A percentile compares a stretch with the other conserved stretches of the same genome.
phyloP scores from a whole-genome alignment of 192 early-diverging fungal genomes.

The Rhizophlyctis rosea region DNA sequence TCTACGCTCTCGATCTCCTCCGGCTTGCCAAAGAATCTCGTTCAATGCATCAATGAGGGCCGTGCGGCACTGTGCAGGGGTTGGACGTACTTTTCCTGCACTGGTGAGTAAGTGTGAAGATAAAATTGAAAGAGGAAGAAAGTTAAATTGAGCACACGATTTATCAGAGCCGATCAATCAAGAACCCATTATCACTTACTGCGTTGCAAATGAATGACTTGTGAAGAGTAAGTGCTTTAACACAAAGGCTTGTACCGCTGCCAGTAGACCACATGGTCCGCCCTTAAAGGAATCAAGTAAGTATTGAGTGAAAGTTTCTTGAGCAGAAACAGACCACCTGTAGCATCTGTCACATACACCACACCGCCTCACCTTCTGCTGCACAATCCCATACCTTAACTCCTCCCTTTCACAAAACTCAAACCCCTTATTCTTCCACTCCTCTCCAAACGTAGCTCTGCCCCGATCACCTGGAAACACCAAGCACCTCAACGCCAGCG shows the following conservation, averaged over 20 bases:
- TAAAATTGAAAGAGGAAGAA: not conserved
- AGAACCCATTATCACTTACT: constrained; percentile 18
- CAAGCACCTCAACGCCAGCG: not conserved
- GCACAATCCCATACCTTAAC: constrained; percentile 44
- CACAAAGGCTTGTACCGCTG: constrained; percentile 43
- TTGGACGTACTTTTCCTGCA: constrained; percentile 25
- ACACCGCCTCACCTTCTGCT: constrained; percentile 40
- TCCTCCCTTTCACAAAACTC: not conserved
- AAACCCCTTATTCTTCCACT: not conserved
- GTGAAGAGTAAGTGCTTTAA: constrained; percentile 40
- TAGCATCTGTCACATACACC: too few relatives aligned
- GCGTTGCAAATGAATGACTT: constrained; percentile 16
- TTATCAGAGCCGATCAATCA: too few relatives aligned
- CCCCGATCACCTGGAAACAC: not conserved
- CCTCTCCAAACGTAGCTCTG: not conserved
- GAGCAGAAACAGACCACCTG: too few relatives aligned
- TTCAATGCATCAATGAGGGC: constrained; percentile 37
- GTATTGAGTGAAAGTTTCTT: too few relatives aligned
- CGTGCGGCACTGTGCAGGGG: constrained; percentile 10
- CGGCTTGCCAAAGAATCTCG: constrained; percentile 48
- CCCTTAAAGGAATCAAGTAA: constrained; percentile 26
- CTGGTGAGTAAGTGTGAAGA: not conserved
- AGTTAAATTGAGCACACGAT: too few relatives aligned
- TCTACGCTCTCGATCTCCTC: constrained; percentile 15
- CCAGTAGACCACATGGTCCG: constrained; percentile 54